These are phyloP conservation scores for Pichia sp. DNA, from an alignment of 1,139 yeast species.

Conservation along the genomic window DNA sequence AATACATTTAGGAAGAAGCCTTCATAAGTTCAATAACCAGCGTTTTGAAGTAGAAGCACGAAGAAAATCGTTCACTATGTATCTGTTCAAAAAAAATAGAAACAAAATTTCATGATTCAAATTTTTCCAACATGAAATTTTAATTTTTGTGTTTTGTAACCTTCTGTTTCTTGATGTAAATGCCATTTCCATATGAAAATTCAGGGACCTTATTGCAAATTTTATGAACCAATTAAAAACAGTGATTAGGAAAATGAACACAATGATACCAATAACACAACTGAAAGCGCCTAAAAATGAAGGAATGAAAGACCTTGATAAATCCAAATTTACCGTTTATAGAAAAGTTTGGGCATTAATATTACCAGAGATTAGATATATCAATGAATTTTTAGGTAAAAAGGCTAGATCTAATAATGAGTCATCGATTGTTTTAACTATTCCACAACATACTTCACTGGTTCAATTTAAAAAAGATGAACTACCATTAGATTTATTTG, in stretches of 20 bases:
- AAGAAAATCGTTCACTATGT: too few species aligned
- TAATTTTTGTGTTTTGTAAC: too few species aligned
- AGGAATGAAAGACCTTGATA: conserved; percentile 60
- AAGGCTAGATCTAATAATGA: conserved; percentile 30
- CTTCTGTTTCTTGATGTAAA: too few species aligned
- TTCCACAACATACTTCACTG: conserved; percentile 63
- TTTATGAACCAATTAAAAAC: conserved; percentile 4
- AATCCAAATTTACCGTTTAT: conserved; percentile 50
- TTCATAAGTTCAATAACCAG: too few species aligned
- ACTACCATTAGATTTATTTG: conserved; percentile 14
- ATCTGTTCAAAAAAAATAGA: too few species aligned
- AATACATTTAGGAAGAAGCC: too few species aligned
- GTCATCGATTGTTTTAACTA: conserved; percentile 44
- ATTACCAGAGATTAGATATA: conserved; percentile 59
- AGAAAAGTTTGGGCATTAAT: conserved; percentile 60
- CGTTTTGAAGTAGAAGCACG: too few species aligned
- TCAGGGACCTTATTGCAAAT: neutral
- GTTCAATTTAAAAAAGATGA: conserved; percentile 31
- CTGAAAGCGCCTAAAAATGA: conserved; percentile 62
- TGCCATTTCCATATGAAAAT: too few species aligned
- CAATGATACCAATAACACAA: conserved; percentile 5
- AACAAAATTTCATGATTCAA: too few species aligned
- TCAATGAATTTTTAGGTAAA: conserved; percentile 43
- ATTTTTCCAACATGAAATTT: too few species aligned
- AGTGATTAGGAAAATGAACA: conserved; percentile 11